Conservation (phyloP, 225 moss, liverwort and hornwort genomes). For the Physcomitrium patens region DNA sequence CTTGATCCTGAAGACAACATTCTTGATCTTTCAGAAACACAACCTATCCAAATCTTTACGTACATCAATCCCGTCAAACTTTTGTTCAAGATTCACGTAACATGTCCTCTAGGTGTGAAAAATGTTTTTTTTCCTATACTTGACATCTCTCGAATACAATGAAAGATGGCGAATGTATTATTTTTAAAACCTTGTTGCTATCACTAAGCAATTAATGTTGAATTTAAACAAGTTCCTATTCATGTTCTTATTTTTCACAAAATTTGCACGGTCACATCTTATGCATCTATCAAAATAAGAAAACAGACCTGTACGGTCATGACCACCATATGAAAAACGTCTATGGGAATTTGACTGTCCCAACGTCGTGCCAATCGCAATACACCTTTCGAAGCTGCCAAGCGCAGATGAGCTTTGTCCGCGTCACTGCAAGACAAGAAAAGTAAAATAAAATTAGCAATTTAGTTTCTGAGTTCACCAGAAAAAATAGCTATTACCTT, state of each 20-base stretch:
- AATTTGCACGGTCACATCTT: neutral
- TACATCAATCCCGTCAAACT: neutral
- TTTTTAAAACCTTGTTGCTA: no score
- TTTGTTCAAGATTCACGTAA: neutral
- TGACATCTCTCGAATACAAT: neutral
- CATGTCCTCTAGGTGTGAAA: neutral
- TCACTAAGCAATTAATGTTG: no score
- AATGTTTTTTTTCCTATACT: neutral
- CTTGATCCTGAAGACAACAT: constrained; percentile 61
- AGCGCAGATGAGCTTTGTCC: constrained; percentile 83
- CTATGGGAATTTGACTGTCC: constrained; percentile 79
- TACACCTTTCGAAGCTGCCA: constrained; percentile 85
- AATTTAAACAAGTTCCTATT: no score
- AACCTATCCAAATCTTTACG: neutral
- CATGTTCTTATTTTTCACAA: neutral
- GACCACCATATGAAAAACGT: constrained; percentile 71
- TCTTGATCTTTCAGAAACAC: constrained; percentile 15
- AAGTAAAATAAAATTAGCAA: neutral
- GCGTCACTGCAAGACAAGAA: constrained; percentile 60
- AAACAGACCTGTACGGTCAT: constrained; percentile 63
- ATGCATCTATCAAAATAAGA: neutral
- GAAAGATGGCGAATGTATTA: neutral
- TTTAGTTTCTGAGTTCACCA: neutral
- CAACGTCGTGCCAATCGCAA: constrained; percentile 82
- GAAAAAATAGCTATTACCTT: neutral